phyloP scores from a whole-genome alignment of 208 protist species.

The Leishmania gerbilli region DNA sequence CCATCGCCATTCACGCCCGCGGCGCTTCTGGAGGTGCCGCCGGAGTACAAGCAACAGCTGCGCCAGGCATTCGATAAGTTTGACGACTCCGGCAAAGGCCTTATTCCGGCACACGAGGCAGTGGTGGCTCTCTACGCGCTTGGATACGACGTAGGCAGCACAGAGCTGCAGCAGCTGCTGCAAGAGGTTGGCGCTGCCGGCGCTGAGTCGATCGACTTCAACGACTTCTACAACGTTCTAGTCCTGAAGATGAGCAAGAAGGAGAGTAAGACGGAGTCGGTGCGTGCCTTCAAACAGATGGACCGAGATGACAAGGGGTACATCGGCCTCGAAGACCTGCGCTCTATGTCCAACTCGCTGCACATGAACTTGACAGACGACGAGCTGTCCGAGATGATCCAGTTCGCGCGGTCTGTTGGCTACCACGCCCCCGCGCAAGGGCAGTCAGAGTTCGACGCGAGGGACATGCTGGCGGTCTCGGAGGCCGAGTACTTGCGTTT shows the following conservation, averaged over 20 bases:
- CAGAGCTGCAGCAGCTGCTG: conserved; percentile 86
- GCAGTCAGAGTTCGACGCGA: conserved; percentile 60
- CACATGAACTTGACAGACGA: conserved; percentile 96
- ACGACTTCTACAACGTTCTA: conserved; percentile 90
- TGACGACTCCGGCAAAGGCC: conserved; percentile 92
- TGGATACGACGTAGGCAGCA: conserved; percentile 93
- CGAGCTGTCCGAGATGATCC: conserved; percentile 97
- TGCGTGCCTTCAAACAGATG: conserved; percentile 94
- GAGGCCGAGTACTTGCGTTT: conserved; percentile 96
- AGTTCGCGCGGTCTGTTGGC: conserved; percentile 86
- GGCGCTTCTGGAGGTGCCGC: conserved; percentile 59
- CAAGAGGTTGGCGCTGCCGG: conserved; percentile 62
- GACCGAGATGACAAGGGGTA: conserved; percentile 92
- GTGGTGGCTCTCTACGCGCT: conserved; percentile 94
- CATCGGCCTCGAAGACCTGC: conserved; percentile 96
- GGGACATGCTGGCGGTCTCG: conserved; percentile 72
- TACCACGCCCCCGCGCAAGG: conserved; percentile 26
- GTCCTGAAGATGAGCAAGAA: conserved; percentile 79
- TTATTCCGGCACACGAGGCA: conserved; percentile 86
- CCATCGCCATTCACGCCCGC: conserved; percentile 30
- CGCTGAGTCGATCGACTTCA: conserved; percentile 87
- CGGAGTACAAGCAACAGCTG: conserved; percentile 87
- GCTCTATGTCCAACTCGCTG: conserved; percentile 88
- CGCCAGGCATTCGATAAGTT: conserved; percentile 96
- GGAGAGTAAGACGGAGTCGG: conserved; percentile 83